phyloP scores from a whole-genome alignment of 257 asterid genomes.

The Thymus quinquecostatus region DNA sequence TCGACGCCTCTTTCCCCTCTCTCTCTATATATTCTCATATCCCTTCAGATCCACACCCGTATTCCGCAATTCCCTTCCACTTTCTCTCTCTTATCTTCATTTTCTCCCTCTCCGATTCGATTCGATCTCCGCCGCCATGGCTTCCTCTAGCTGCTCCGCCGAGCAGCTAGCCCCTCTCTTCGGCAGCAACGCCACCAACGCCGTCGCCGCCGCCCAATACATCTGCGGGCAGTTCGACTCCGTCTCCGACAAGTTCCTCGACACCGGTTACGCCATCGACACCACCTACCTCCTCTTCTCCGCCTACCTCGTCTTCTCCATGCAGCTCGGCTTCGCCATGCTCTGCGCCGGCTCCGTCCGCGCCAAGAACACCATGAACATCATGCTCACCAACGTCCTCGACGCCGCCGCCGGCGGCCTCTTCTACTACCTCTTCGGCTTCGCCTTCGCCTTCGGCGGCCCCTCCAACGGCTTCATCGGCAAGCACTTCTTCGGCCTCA shows the following conservation, averaged over 20 bases:
- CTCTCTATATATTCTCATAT: slow-evolving; percentile 32
- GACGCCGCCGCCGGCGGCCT: slow-evolving; percentile 96
- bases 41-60: background rate
- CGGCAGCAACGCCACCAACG: slow-evolving; percentile 71
- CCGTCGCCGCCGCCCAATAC: slow-evolving; percentile 60
- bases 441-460: slow-evolving; percentile 79
- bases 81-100: background rate
- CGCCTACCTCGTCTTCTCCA: slow-evolving; percentile 82
- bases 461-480: slow-evolving; percentile 92
- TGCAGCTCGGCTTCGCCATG: slow-evolving; percentile 98
- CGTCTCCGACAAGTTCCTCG: slow-evolving; percentile 48
- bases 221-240: slow-evolving; percentile 66
- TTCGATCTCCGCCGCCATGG: slow-evolving; percentile 36
- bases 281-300: slow-evolving; percentile 86
- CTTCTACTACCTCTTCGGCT: slow-evolving; percentile 84
- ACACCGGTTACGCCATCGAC: slow-evolving; percentile 76
- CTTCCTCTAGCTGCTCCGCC: slow-evolving; percentile 45
- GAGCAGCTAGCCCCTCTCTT: slow-evolving; percentile 58
- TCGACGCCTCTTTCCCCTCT: background rate
- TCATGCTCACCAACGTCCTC: slow-evolving; percentile 92
- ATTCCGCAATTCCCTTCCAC: background rate
- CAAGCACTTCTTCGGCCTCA: slow-evolving; percentile 67
- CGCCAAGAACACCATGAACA: slow-evolving; percentile 89
- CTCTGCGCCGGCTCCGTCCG: slow-evolving; percentile 96
- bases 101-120: background rate